Base-by-base conservation (phyloP, 2,329 filamentous ascomycete species). In the Didymella pinodella region DNA sequence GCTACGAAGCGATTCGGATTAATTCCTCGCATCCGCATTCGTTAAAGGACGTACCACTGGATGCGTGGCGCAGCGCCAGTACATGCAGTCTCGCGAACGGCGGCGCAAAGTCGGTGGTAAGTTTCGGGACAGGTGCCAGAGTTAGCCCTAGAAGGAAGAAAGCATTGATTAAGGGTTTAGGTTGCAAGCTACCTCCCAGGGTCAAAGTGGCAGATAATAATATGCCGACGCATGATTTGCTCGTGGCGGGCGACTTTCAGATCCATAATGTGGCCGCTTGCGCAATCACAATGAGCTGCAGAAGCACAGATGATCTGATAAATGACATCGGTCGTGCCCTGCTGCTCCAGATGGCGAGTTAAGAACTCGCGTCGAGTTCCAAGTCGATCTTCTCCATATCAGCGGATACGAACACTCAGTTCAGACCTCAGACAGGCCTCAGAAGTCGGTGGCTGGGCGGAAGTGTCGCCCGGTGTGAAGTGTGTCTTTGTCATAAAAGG, bases 11-110 rank as follows among this genome's bases (percentile, higher is more conserved):
- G 29, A 34, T 20, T 4, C 22, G 31, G 31, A 32, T 48, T 20
- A 2, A 20, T 16, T 32, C 26, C 26, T 29, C 28, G 22, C 20
- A 3, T n/a, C 41, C 14, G 26, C 8, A 12, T 49, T 44, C 29
- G 22, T 32, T 12, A 26, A 28, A 51, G 8, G 22, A 31, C 16
- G 25, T 18, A 47, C n/a, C 29, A 28, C 36, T 22, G 12, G 31
- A 32, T 54, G 55, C 31, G 20, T 49, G 49, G 49, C 49, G 55
- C 49, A 49, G 26, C 31, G 45, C 25, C 44, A n/a, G 7, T 38
- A 20, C 8, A 18, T 18, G 26, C 22, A 28, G 49, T 14, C n/a
- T 20, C 25, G 47, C 20, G 14, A 18, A 41, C 28, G 36, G 20
- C 34, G 52, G 26, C 47, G 18, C 41, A 18, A n/a, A 26, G 25